Evolutionary conservation across 306 rosid species (phyloP), one percentile per base, ranked within the genome.

Genomic region (Lablab purpureus): DNA sequence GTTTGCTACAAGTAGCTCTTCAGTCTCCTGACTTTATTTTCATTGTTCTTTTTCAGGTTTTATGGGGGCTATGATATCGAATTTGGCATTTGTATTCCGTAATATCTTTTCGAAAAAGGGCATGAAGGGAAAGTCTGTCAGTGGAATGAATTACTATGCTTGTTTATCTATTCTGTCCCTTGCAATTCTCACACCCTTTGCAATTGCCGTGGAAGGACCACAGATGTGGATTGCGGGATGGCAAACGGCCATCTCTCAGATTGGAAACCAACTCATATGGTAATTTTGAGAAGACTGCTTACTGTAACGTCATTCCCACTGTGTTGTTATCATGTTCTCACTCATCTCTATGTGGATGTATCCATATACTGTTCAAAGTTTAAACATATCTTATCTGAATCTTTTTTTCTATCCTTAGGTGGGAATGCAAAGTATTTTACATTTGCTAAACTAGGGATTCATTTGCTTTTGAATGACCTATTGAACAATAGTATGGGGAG

Each of bases 61-160:
- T 67, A 87, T 93, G 98, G 98, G 98, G 47, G 97, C 98, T 55
- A 93, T 93, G 98, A 93, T 93, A 87, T 93, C 98, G 21, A 93
- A 93, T 80, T 74, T 93, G 87, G 98, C 97, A 21, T 93, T 93
- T 71, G 97, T 93, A 19, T 93, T 93, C 79, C 87, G 98, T 1
- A 93, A 93, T 71, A 93, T 93, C 70, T 93, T 93, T 76, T 93
- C 98, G 0, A 93, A 93, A 76, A 91, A 6, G 85, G 98, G 98
- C 67, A 93, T 93, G 98, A 93, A 90, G 76, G 98, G 98, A 75
- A 93, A 87, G 70, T 87, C 98, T 40, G 98, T 93, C 64, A 90
- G 98, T 7, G 98, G 98, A 81, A 93, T 91, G 98, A 93, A 93
- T 85, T 93, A 91, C 83, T 93, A 93, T 67, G 97, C 98, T 19